Evolutionary conservation across 78 protist species (phyloP), one percentile per base, ranked within the genome.

Genomic region (slime mould (Dictyostelium discoideum)): DNA sequence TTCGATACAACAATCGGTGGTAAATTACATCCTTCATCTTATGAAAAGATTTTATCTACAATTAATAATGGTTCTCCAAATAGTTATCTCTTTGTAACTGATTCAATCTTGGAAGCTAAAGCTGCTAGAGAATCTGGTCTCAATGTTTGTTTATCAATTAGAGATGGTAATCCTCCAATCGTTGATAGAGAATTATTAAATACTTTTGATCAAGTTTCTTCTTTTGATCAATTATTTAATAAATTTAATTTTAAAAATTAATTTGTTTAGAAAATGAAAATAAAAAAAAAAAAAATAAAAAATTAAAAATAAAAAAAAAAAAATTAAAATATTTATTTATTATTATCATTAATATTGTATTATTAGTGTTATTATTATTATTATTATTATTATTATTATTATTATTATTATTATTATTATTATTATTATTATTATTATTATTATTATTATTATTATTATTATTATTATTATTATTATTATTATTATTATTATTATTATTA

Each of bases 1-100:
- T 98, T 87, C 26, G 98, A 98, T 81, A 97, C 98, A 14, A 96
- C 92, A 0, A 89, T 73, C 7, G 98, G 97, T 13, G 29, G 81
- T 60, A 95, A 94, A 77, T 24, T 90, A 5, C 95, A 96, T 24
- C 16, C 93, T 8, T 5, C 76, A 2, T 73, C 92, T 13, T 97
- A 97, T 67, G 44, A 13, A 29, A 77, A 50, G 9, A 97, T 97
- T 9, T 29, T 92, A 7, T 6, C 83, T 5, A 54, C 63, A 2
- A 92, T 97, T 29, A 85, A 86, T 18, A 26, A 16, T 5, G 42
- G 79, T 5, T 16, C 48, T 40, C 14, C 44, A 67, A 26, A 29
- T 22, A 46, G 16, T 84, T 65, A 74, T 39, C 84, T 97, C 11
- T 97, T 97, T 60, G 82, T 95, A 11, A 97, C 98, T 0, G 98